Evolutionary conservation across 2,329 filamentous ascomycete genomes (phyloP), one percentile per base, ranked within the genome.

Genomic region (Penicillium sclerotiorum): DNA sequence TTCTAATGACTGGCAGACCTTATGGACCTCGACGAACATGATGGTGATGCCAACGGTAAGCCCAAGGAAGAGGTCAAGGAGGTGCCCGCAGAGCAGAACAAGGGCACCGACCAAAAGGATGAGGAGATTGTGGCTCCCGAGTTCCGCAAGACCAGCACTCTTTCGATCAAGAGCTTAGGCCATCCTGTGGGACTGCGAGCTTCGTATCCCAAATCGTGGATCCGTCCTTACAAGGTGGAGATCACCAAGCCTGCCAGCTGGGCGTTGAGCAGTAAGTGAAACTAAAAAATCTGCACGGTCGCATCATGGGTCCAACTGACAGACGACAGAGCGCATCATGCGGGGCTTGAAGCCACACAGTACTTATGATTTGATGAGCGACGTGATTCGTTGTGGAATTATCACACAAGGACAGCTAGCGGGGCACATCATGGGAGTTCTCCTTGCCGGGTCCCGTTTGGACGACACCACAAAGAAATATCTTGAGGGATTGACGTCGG

Each of bases 151-250:
- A 43, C 40, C 2, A 43, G 40, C 40, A 33, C 18, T 3, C 18
- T 33, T 12, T 22, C 27, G 4, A 43, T 43, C 18, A 43, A n/a
- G 12, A 43, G 40, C n/a, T 32, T 30, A 23, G 40, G 40, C 8
- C 40, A 43, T 13, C 40, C 40, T n/a, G 18, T 43, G 12, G 40
- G 40, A 33, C 28, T 43, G 8, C 40, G 40, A 7, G 40, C 40
- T 11, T 33, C 40, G 27, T 43, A 43, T 33, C 40, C 40, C 40
- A 43, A 43, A n/a, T 43, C 40, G 8, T 43, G 40, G 40, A 43
- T 43, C 21, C 40, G 30, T 20, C 27, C 12, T 18, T 43, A 43
- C 40, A 43, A 33, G 13, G 40, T 43, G 40, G 40, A 43, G 20
- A 43, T 43, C 40, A 43, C 28, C 17, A 43, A 43, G 27, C 40